Base-by-base conservation (phyloP, 208 protist genomes). In the Pavlovales sp. region DNA sequence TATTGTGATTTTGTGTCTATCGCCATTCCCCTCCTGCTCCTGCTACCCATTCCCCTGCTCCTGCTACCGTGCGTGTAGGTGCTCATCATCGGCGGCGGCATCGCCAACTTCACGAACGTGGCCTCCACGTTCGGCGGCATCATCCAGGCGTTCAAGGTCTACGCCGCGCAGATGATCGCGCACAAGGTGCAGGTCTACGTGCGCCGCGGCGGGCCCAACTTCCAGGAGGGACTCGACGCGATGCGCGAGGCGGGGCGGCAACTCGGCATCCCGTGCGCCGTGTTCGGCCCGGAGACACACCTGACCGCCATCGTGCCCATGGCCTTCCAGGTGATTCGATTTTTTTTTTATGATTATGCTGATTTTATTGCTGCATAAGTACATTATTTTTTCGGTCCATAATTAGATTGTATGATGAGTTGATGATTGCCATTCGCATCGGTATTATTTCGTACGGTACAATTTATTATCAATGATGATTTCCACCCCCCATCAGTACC, bases 81-180 rank as follows among this genome's bases (percentile, higher is more conserved):
- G 32, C 90, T 96, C 10, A 91, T 96, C 83, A 92, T 96, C 79
- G 94, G 94, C 38, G 94, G 94, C 38, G 94, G 93, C 46, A 96
- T 97, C 91, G 95, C 95, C 32, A 97, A 97, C 91, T 97, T 97
- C 85, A 96, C 95, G 32, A 93, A 97, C 86, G 94, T 96, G 10
- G 95, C 95, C 0, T 91, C 88, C 14, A 96, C 95, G 10, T 96
- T 96, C 90, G 95, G 95, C 90, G 95, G 95, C 47, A 95, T 97
- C 57, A 93, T 95, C 39, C 71, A 87, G 34, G 95, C 95, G 37
- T 90, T 97, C 32, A 38, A 89, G 42, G 91, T 92, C 34, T 92
- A 67, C 76, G 38, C 78, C 8, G 76, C 91, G 28, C 83, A 91
- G 46, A 89, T 96, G 7, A 57, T 80, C 30, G 78, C 79, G 37